Conservation (phyloP, 78 protist species). For the slime mould (Dictyostelium discoideum) region DNA sequence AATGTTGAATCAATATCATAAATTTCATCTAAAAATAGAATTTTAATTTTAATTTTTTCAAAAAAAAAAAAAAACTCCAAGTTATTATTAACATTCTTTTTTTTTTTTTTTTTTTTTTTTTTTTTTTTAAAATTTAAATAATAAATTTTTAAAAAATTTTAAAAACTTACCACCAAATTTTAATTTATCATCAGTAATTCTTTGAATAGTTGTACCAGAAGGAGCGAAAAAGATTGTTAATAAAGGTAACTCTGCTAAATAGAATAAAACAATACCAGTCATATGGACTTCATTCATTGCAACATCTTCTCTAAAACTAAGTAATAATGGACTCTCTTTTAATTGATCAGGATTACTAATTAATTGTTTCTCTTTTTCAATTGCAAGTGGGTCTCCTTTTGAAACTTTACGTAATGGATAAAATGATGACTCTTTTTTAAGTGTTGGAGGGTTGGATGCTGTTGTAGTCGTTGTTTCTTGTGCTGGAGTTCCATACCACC, state of each 20-base stretch:
- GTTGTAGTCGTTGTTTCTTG: not conserved
- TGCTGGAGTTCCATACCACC: not conserved
- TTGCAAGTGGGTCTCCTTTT: slow-evolving; percentile 1
- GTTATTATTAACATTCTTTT: not conserved
- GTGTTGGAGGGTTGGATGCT: not conserved
- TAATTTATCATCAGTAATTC: slow-evolving; percentile 24
- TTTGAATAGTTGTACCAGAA: slow-evolving; percentile 15
- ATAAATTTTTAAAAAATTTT: not conserved
- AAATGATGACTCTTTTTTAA: not conserved
- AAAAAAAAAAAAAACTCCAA: no score
- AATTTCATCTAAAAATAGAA: not conserved
- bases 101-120: not conserved
- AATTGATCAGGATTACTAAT: slow-evolving; percentile 2
- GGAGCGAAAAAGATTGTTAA: slow-evolving; percentile 13
- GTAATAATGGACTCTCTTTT: slow-evolving; percentile 25
- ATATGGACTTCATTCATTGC: not conserved
- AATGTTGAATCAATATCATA: slow-evolving; percentile 10
- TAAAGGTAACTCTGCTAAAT: slow-evolving; percentile 26
- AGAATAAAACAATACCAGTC: slow-evolving; percentile 68
- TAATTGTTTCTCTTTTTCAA: slow-evolving; percentile 18
- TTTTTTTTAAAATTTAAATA: not conserved
- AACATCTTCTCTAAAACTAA: not conserved
- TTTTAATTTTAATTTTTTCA: not conserved
- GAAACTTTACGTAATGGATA: slow-evolving; percentile 24
- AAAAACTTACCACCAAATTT: slow-evolving; percentile 46